Conservation (phyloP, 202 grass and related monocot genomes). For the Carex arenaria region DNA sequence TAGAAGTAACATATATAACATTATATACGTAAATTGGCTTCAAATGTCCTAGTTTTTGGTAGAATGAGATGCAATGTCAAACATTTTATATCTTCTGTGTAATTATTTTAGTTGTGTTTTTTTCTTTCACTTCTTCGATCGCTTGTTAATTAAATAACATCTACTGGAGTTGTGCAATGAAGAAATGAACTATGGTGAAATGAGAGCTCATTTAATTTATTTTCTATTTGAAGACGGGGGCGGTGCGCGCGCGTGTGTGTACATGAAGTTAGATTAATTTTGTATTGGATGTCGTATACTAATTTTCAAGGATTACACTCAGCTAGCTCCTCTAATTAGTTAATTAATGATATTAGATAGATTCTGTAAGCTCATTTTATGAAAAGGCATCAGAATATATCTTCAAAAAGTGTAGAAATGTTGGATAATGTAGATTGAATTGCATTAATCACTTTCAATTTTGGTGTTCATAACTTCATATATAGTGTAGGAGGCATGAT, state of each 20-base stretch:
- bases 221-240: no score
- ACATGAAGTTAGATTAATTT: background rate
- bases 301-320: background rate
- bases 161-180: background rate
- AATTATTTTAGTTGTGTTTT: background rate
- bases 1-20: background rate
- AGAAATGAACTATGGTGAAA: background rate
- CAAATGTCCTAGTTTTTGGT: conserved; percentile 1
- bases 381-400: background rate
- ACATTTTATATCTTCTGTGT: background rate
- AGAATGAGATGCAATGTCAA: background rate
- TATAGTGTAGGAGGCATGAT: background rate
- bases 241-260: no score
- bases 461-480: background rate
- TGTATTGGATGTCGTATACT: background rate
- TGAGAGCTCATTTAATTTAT: background rate
- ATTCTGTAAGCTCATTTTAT: background rate
- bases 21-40: background rate
- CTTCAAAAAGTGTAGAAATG: background rate
- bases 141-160: background rate
- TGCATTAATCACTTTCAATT: background rate
- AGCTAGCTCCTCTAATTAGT: background rate
- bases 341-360: no score
- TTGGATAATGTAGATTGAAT: background rate
- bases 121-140: background rate